Evolutionary conservation across 768 basidiomycete species (phyloP).

Genomic region (Boletales sp.): DNA sequence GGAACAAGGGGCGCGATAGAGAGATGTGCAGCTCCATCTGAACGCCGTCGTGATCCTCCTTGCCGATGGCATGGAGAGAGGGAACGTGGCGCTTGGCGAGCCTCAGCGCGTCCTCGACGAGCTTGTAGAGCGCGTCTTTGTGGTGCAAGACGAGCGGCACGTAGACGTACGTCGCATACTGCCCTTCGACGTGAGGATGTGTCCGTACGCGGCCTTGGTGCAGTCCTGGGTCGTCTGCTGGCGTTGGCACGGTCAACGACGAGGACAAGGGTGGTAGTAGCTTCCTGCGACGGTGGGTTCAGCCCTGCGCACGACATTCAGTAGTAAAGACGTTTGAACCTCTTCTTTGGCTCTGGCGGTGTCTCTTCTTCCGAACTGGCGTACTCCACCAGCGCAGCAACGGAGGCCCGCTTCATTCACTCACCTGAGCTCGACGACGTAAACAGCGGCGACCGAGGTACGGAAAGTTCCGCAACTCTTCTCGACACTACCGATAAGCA

Average conservation of each 20-base stretch:
- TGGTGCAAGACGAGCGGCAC: slow-evolving; percentile 52
- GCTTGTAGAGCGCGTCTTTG: slow-evolving; percentile 40
- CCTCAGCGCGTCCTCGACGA: slow-evolving; percentile 44
- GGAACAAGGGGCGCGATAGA: slow-evolving; percentile 74
- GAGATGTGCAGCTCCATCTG: slow-evolving; percentile 72
- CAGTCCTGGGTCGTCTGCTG: slow-evolving; percentile 67
- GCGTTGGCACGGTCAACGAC: slow-evolving; percentile 43
- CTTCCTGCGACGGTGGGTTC: slow-evolving; percentile 40
- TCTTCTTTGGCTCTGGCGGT: slow-evolving; percentile 33
- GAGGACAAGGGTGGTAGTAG: slow-evolving; percentile 62
- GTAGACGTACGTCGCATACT: slow-evolving; percentile 79
- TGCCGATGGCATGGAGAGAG: slow-evolving; percentile 44
- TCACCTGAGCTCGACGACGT: no score
- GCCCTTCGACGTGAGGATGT: slow-evolving; percentile 80
- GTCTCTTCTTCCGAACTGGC: slow-evolving; percentile 45
- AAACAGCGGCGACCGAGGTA: no score
- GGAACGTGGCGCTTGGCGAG: slow-evolving; percentile 46
- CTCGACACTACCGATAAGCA: not conserved
- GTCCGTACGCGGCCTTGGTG: slow-evolving; percentile 84
- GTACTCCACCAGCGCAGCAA: slow-evolving; percentile 45
- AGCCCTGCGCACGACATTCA: not conserved
- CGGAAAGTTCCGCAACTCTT: slow-evolving; percentile 12
- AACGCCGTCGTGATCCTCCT: slow-evolving; percentile 1
- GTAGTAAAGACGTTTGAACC: slow-evolving; percentile 24
- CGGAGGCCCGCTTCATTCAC: slow-evolving; percentile 36